Conservation (phyloP, 2,329 filamentous ascomycete species). For the Fusarium sp. region DNA sequence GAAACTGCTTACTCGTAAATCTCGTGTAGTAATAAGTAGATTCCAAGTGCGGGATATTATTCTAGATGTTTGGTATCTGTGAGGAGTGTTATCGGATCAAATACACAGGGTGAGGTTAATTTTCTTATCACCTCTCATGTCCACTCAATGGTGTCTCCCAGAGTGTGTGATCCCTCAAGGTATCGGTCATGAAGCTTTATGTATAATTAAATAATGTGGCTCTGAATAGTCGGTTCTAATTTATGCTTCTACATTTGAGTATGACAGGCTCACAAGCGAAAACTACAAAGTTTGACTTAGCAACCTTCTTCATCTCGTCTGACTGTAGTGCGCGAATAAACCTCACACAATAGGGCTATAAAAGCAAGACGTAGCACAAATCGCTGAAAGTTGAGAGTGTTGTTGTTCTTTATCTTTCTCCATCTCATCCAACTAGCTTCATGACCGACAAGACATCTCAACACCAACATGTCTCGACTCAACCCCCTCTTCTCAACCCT, state of each 20-base stretch:
- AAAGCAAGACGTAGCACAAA: rapidly evolving
- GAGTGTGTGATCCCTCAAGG: rapidly evolving
- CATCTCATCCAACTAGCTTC: too few relatives aligned
- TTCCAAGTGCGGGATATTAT: too few relatives aligned
- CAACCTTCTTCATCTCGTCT: rapidly evolving
- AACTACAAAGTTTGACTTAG: rapidly evolving
- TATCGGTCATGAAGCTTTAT: rapidly evolving
- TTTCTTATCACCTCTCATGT: rapidly evolving
- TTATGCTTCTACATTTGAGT: too few relatives aligned
- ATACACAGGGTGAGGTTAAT: rapidly evolving
- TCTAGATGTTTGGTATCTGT: too few relatives aligned
- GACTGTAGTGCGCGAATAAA: not conserved
- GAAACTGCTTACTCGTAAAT: too few relatives aligned
- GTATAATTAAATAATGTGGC: rapidly evolving
- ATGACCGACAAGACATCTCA: rapidly evolving
- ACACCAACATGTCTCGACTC: not conserved
- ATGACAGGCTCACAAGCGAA: rapidly evolving
- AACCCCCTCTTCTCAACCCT: rapidly evolving
- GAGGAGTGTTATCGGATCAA: too few relatives aligned
- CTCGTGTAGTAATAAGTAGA: rapidly evolving
- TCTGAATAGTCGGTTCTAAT: not conserved
- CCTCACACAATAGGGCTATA: rapidly evolving
- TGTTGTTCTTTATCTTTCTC: too few relatives aligned
- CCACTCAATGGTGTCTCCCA: too few relatives aligned
- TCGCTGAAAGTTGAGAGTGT: rapidly evolving